Base-by-base conservation (phyloP, 2,329 filamentous ascomycete genomes). In the Ampelomyces quisqualis region DNA sequence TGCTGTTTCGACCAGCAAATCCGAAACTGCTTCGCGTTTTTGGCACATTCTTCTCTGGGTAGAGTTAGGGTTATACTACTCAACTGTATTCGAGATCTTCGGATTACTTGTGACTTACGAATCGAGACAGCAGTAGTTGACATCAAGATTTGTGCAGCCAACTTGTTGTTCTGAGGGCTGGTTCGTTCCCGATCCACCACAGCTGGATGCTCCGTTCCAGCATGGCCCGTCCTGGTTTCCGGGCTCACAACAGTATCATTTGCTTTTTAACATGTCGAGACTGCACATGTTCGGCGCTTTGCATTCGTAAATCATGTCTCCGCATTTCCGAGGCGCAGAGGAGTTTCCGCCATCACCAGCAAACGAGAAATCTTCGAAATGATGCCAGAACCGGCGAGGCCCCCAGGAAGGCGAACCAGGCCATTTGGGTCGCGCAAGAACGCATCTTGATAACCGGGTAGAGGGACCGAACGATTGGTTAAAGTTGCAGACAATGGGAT, bases 1-100 rank as follows among this genome's bases (percentile, higher is more conserved):
- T 36, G 19, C 7, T 40, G 17, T 14, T 38, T 47, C 9, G 45
- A 49, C 56, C 56, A 61, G 47, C 57, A 61, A 11, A 59, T 57
- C 35, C 59, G 57, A 36, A 57, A 54, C 38, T 59, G 56, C 37
- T 45, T 43, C 46, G 34, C 19, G 17, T 27, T 33, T 24, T 40
- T 26, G 4, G 43, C 43, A 20, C 43, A 46, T 7, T 27, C 24
- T 19, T 46, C 39, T 32, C 43, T 58, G 22, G 17, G 13, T 15
- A 15, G 7, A 27, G 35, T 58, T 15, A 53, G 38, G 19, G 21
- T 17, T 13, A 7, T n/a, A 10, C 1, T 11, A 18, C 1, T 17
- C 6, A 18, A 27, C n/a, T 17, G n/a, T 13, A 15, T 2, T 6
- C 7, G n/a, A 9, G 8, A 11, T n/a, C n/a, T n/a, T n/a, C n/a